Percentiles rank a stretch among this genome's conserved stretches.
Conservation (phyloP, 768 basidiomycete genomes). For the Pulveroboletus ravenelii region DNA sequence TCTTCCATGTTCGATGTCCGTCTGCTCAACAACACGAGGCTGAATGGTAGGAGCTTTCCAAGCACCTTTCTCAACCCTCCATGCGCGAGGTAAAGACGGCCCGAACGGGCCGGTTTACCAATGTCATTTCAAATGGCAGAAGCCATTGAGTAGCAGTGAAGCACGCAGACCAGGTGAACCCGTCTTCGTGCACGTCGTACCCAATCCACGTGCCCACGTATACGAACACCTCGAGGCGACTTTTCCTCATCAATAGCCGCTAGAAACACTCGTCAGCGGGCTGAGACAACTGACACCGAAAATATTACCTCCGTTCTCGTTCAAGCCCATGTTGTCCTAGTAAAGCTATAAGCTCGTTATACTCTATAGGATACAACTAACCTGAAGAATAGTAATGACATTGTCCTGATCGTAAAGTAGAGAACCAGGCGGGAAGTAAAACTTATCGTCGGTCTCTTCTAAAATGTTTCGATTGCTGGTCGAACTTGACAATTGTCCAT, state of each 20-base stretch:
- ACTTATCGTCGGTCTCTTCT: constrained; percentile 65
- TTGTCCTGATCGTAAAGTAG: constrained; percentile 55
- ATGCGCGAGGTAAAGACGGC: constrained; percentile 21
- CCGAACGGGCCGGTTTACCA: constrained; percentile 31
- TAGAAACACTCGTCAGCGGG: constrained; percentile 4
- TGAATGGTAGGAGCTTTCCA: constrained; percentile 24
- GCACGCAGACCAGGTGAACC: constrained; percentile 49
- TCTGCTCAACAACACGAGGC: constrained; percentile 4
- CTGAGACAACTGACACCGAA: not conserved
- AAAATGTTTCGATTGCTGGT: constrained; percentile 58
- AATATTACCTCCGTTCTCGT: constrained; percentile 52
- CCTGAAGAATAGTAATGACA: constrained; percentile 74
- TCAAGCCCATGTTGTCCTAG: constrained; percentile 77
- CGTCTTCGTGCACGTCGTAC: constrained; percentile 83
- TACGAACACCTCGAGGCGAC: constrained; percentile 72
- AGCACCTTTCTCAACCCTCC: no score
- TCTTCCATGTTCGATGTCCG: not conserved
- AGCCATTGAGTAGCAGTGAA: constrained; percentile 18
- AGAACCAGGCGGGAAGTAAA: constrained; percentile 54
- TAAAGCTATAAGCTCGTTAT: constrained; percentile 1
- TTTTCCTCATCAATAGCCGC: constrained; percentile 52
- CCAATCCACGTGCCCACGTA: constrained; percentile 69
- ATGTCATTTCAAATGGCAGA: constrained; percentile 40
- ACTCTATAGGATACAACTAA: constrained; percentile 23
- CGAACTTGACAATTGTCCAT: constrained; percentile 36